Evolutionary conservation across 306 rosid species (phyloP).

Genomic region (Alnus rubra): DNA sequence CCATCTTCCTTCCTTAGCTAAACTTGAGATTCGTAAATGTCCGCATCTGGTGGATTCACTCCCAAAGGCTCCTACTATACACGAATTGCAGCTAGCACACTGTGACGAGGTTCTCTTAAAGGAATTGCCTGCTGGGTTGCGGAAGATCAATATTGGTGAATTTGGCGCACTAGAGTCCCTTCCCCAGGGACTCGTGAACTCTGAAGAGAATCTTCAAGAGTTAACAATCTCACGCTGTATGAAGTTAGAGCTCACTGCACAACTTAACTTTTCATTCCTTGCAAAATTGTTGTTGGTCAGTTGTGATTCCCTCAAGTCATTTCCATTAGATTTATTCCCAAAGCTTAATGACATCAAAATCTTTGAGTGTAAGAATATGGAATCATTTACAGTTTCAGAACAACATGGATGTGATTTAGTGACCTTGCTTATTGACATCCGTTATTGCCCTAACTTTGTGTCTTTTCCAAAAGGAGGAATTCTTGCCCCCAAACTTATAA

Average conservation of each 20-base stretch:
- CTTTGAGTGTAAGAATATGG: not conserved
- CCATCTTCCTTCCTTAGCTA: too few species aligned
- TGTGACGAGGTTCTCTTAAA: too few species aligned
- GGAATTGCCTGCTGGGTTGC: too few species aligned
- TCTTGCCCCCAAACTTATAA: not conserved
- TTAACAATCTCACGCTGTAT: fast-evolving
- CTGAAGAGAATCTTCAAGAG: not conserved
- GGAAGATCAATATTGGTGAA: too few species aligned
- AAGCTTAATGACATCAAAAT: not conserved
- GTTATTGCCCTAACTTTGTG: not conserved
- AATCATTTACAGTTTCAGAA: not conserved
- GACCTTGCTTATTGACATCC: not conserved
- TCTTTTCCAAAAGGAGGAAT: conserved; percentile 1
- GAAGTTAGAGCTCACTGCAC: not conserved
- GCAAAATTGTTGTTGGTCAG: fast-evolving
- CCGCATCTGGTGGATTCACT: not conserved
- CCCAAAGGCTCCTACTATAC: not conserved
- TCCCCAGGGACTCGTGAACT: not conserved
- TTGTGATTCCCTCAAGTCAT: not conserved
- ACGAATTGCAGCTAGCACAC: too few species aligned
- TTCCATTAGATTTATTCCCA: not conserved
- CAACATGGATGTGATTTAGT: not conserved
- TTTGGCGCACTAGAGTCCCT: not conserved
- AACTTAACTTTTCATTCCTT: not conserved
- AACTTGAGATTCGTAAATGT: not conserved